A percentile compares a stretch with the other conserved stretches of the same genome.
Evolutionary conservation across 2,329 filamentous ascomycete genomes (phyloP).

Genomic region (Cordyceps fumosorosea): DNA sequence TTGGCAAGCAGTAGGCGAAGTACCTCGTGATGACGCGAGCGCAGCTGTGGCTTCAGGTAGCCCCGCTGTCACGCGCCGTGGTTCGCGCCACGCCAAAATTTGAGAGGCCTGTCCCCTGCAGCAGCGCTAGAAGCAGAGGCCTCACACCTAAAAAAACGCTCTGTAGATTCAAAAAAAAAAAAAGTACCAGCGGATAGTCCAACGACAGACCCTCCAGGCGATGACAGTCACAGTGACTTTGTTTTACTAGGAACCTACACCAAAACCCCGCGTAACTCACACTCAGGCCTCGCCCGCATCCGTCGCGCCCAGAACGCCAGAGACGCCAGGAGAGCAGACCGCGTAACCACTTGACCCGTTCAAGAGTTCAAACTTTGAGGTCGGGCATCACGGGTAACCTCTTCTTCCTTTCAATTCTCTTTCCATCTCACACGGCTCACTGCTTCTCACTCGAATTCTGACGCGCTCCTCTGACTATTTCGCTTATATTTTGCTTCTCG

Average conservation of each 20-base stretch:
- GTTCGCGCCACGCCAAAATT: conserved; percentile 1
- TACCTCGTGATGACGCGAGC: neutral
- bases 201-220: too few species aligned
- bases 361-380: neutral
- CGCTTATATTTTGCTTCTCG: neutral
- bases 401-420: neutral
- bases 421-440: neutral
- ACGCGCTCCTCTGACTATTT: neutral
- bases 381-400: conserved; percentile 1
- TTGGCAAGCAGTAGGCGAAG: neutral
- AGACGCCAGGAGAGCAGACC: conserved; percentile 10
- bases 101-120: neutral
- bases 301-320: conserved; percentile 26
- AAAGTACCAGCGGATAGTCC: neutral
- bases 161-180: too few species aligned
- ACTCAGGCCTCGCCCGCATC: conserved; percentile 13
- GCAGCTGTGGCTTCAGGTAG: neutral
- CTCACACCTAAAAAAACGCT: neutral
- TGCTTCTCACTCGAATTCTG: neutral
- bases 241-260: neutral
- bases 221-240: neutral
- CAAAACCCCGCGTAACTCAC: neutral
- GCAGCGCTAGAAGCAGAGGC: neutral
- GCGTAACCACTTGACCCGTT: conserved; percentile 7
- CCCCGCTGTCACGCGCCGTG: conserved; percentile 12